phyloP scores from a whole-genome alignment of 768 basidiomycete species.

The Suillus subaureus region DNA sequence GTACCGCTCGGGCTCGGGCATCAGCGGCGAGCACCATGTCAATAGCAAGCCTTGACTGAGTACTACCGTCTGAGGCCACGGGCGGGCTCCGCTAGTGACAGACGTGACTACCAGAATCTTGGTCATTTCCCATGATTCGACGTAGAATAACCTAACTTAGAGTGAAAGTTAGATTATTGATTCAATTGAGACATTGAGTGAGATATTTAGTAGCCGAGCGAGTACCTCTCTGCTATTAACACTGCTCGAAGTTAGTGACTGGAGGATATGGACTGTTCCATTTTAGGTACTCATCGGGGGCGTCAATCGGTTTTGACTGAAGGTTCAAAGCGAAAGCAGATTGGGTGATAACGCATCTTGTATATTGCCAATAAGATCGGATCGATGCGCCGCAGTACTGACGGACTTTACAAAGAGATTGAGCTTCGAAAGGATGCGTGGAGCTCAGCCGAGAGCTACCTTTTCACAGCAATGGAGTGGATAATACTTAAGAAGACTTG shows the following conservation, averaged over 20 bases:
- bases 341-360: conserved; percentile 3
- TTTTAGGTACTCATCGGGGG: neutral
- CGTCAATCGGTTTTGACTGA: neutral
- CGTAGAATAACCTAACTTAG: neutral
- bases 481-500: neutral
- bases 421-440: conserved; percentile 3
- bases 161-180: neutral
- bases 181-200: neutral
- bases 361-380: neutral
- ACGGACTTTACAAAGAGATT: neutral
- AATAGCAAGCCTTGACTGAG: neutral
- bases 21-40: neutral
- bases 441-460: neutral
- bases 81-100: neutral
- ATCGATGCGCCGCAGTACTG: neutral
- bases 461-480: neutral
- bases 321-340: neutral
- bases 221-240: neutral
- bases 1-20: neutral
- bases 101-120: neutral
- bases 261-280: neutral
- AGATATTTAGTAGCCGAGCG: neutral
- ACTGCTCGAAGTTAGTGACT: neutral
- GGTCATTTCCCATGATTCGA: neutral
- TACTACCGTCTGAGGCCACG: too few relatives aligned